Conservation (phyloP, 108 stramenopile genomes). For the Epithemia pelagica region DNA sequence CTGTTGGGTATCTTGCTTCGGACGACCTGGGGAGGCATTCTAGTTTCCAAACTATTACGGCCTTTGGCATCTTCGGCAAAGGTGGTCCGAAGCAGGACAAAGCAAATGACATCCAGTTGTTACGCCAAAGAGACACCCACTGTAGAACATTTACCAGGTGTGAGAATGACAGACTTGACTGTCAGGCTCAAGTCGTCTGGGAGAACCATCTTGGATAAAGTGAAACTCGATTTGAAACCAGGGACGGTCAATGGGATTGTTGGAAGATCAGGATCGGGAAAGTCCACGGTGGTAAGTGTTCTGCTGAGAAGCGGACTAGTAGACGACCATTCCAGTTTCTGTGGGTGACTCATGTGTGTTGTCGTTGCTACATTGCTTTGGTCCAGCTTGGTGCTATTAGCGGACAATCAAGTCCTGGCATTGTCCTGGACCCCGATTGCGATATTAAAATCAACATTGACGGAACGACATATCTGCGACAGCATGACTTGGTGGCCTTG, state of each 20-base stretch:
- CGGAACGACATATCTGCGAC: constrained; percentile 1
- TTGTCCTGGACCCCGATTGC: background rate
- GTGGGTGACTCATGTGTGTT: too few species aligned
- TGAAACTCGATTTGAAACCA: background rate
- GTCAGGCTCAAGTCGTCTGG: background rate
- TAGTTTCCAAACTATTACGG: background rate
- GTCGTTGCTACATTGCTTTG: too few species aligned
- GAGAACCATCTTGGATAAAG: background rate
- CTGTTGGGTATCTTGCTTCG: background rate
- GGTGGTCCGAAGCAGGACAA: too few species aligned
- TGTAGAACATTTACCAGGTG: too few species aligned
- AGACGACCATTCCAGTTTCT: too few species aligned
- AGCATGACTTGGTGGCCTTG: background rate
- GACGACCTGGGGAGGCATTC: background rate
- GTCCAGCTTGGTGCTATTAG: background rate
- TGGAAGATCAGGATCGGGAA: background rate
- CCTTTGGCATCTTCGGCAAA: background rate
- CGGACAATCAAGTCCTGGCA: background rate
- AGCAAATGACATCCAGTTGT: too few species aligned
- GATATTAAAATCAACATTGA: background rate
- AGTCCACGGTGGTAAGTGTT: background rate
- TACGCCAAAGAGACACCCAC: too few species aligned
- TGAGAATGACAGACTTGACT: background rate
- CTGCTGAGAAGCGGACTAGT: too few species aligned
- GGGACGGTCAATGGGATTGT: background rate